A percentile compares a stretch with the other conserved stretches of the same genome.
Conservation (phyloP, 345 rosid genomes). For the Lenwebbia sp. region DNA sequence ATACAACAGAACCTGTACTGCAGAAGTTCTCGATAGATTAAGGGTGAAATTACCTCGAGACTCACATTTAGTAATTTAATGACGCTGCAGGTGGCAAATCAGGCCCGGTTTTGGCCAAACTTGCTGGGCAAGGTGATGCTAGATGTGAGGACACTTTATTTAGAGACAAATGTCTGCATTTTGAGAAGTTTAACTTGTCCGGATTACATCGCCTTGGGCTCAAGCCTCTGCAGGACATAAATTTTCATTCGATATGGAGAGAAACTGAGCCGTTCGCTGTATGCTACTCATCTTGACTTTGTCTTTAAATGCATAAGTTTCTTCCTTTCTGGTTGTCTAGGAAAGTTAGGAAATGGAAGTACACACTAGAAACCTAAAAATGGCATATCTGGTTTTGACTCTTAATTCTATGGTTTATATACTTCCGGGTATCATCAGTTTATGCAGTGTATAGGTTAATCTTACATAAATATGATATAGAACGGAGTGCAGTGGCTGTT, state of each 20-base stretch:
- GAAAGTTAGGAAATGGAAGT: neutral
- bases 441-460: neutral
- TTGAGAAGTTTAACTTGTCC: constrained; percentile 49
- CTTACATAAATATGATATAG: neutral
- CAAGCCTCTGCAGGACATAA: constrained; percentile 31
- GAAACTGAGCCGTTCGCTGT: constrained; percentile 55
- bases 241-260: constrained; percentile 47
- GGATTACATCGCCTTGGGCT: constrained; percentile 69
- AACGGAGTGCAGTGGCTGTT: neutral
- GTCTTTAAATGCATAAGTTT: neutral
- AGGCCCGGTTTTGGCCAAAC: constrained; percentile 3
- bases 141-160: constrained; percentile 6
- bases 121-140: constrained; percentile 2
- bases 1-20: neutral
- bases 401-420: neutral
- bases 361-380: neutral
- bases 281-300: constrained; percentile 12
- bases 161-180: constrained; percentile 33
- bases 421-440: neutral
- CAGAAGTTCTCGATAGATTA: neutral
- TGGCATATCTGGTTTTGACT: neutral
- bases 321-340: neutral
- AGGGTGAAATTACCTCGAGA: neutral
- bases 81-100: constrained; percentile 16
- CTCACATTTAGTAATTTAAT: neutral